Evolutionary conservation across 2,329 filamentous ascomycete species (phyloP).

Genomic region (Phialemoniopsis sp.): DNA sequence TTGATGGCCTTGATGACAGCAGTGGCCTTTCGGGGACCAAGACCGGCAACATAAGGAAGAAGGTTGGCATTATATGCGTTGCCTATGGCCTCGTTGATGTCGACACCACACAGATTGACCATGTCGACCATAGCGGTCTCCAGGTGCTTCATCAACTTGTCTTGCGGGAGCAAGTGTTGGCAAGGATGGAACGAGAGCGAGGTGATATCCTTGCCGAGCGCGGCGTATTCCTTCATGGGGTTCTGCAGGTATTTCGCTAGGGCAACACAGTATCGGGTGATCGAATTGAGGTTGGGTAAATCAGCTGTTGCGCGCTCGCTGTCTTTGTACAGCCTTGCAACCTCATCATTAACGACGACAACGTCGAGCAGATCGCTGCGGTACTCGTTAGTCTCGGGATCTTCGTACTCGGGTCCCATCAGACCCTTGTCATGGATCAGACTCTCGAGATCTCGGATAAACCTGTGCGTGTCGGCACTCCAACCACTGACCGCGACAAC

Average conservation of each 20-base stretch:
- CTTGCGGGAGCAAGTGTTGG: constrained; percentile 82
- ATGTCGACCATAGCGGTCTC: constrained; percentile 98
- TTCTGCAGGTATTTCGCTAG: constrained; percentile 91
- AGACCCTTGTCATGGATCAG: constrained; percentile 76
- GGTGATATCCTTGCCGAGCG: constrained; percentile 80
- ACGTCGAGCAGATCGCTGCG: constrained; percentile 80
- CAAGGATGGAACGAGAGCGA: constrained; percentile 87
- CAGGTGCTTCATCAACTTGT: constrained; percentile 80
- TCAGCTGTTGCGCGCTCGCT: constrained; percentile 76
- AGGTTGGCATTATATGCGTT: constrained; percentile 82
- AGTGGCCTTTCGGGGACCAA: constrained; percentile 88
- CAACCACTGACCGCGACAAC: constrained; percentile 88
- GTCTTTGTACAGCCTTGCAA: constrained; percentile 92
- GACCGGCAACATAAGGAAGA: constrained; percentile 83
- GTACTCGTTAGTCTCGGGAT: constrained; percentile 71
- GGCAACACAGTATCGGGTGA: constrained; percentile 86
- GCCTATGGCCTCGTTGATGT: constrained; percentile 85
- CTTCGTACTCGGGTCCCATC: constrained; percentile 76
- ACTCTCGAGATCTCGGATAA: constrained; percentile 76
- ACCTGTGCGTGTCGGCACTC: constrained; percentile 78
- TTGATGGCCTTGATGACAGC: constrained; percentile 86
- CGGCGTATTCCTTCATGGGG: constrained; percentile 93
- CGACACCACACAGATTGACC: constrained; percentile 93
- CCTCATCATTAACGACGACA: constrained; percentile 91
- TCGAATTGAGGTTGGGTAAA: constrained; percentile 72